Conservation (phyloP, 2,329 filamentous ascomycete species). For the Ophiognomonia clavigignenti-juglandacearum region DNA sequence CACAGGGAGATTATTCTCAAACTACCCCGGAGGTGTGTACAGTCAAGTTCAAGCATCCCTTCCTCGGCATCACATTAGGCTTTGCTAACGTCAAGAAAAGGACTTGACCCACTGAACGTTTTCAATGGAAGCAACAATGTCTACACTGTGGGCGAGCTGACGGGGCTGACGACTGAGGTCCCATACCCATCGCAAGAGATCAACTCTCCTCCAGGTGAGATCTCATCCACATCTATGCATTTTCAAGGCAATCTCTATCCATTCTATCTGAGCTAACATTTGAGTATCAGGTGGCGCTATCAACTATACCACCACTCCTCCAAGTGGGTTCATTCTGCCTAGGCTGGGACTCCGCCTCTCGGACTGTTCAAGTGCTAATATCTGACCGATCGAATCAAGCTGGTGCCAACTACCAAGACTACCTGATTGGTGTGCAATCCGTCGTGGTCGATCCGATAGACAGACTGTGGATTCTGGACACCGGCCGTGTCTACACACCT, state of each 20-base stretch:
- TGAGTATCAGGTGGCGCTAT: slow-evolving; percentile 38
- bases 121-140: slow-evolving; percentile 26
- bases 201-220: slow-evolving; percentile 35
- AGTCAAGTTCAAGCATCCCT: neutral
- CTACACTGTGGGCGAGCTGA: slow-evolving; percentile 38
- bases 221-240: neutral
- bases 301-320: slow-evolving; percentile 43
- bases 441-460: slow-evolving; percentile 46
- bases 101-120: slow-evolving; percentile 42
- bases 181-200: slow-evolving; percentile 26
- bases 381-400: slow-evolving; percentile 12
- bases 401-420: slow-evolving; percentile 40
- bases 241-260: no score
- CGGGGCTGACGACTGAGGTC: slow-evolving; percentile 19
- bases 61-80: no score
- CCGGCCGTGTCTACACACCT: slow-evolving; percentile 30
- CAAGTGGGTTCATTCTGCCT: slow-evolving; percentile 19
- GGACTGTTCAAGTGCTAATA: neutral
- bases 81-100: slow-evolving; percentile 21
- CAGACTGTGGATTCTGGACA: slow-evolving; percentile 49
- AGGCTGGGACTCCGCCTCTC: no score
- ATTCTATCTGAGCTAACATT: no score
- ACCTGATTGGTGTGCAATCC: slow-evolving; percentile 46
- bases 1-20: slow-evolving; percentile 45
- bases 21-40: slow-evolving; percentile 35